Evolutionary conservation across 2,329 filamentous ascomycete genomes (phyloP).

Genomic region (Phialophora verrucosa): DNA sequence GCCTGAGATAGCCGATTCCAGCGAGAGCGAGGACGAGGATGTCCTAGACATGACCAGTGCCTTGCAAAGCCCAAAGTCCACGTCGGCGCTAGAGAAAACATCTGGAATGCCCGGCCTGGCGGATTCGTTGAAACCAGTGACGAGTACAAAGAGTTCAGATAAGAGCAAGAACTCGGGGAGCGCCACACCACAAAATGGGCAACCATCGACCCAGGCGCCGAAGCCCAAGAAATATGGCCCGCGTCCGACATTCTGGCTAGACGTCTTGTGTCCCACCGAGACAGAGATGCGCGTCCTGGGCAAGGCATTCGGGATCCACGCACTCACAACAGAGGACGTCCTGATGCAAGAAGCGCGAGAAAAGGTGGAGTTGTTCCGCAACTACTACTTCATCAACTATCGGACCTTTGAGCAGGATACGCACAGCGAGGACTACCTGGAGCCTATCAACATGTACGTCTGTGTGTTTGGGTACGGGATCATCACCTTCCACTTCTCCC

Average conservation of each 20-base stretch:
- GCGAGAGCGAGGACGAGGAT: conserved; percentile 67
- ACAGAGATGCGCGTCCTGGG: conserved; percentile 93
- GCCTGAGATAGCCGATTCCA: conserved; percentile 73
- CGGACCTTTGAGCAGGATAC: conserved; percentile 95
- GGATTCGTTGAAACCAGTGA: conserved; percentile 16
- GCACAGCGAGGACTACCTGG: conserved; percentile 85
- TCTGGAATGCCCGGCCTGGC: conserved; percentile 16
- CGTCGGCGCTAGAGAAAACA: background rate
- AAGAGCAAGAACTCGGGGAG: conserved; percentile 38
- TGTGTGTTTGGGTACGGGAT: conserved; percentile 96
- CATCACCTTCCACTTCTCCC: conserved; percentile 91
- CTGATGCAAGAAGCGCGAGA: conserved; percentile 96
- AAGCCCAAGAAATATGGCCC: conserved; percentile 71
- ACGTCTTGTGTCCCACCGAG: conserved; percentile 88
- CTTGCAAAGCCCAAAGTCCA: conserved; percentile 33
- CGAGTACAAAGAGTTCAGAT: conserved; percentile 28
- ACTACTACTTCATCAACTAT: conserved; percentile 99
- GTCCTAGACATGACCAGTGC: conserved; percentile 7
- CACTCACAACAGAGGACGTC: conserved; percentile 93
- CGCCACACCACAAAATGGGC: conserved; percentile 55
- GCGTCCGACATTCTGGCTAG: conserved; percentile 94
- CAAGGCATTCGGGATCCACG: conserved; percentile 94
- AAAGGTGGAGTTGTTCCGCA: conserved; percentile 95
- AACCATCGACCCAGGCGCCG: conserved; percentile 31
- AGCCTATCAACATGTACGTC: conserved; percentile 96